Evolutionary conservation across 148 eudicot species (phyloP), one percentile per base, ranked within the genome.

Genomic region (Dysphania ambrosioides): DNA sequence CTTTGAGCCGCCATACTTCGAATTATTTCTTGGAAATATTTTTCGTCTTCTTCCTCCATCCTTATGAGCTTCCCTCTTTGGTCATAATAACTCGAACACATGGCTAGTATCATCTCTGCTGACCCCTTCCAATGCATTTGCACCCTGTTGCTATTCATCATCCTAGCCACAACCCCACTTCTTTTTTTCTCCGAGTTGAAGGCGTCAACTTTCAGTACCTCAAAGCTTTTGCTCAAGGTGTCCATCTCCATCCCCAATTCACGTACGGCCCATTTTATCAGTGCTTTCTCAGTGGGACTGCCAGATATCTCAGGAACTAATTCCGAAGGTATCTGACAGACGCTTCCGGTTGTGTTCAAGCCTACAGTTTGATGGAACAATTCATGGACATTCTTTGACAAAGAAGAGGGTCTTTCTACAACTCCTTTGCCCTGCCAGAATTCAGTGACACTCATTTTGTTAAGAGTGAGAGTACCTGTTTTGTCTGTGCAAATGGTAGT

Each of bases 401-500:
- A 8, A 31, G 19, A 47, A 34, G 47, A 19, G 0, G 51, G 68
- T 3, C 47, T 44, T 11, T 59, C 16, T 15, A 47, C 60, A 9
- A 23, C 4, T 15, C 75, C 72, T 75, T 66, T 65, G 0, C 83
- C 76, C 56, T 40, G 79, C 79, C 83, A 75, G 51, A 75, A 75
- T 44, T 66, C 53, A 12, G 71, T 67, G 51, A 79, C 72, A 35
- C 31, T 81, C 79, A 81, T 78, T 72, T 83, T 75, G 76, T 86
- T 86, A 15, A 83, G 71, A 1, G 88, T 83, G 24, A 86, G 76
- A 1, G 88, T 86, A 29, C 88, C 86, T 2, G 88, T 86, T 74
- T 86, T 86, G 57, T 86, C 86, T 56, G 84, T 83, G 59, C 88
- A 86, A 19, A 86, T 86, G 27, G 78, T 79, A 41, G 88, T 86